Conservation (phyloP, 768 basidiomycete species). For the Psilocybe cyanescens region DNA sequence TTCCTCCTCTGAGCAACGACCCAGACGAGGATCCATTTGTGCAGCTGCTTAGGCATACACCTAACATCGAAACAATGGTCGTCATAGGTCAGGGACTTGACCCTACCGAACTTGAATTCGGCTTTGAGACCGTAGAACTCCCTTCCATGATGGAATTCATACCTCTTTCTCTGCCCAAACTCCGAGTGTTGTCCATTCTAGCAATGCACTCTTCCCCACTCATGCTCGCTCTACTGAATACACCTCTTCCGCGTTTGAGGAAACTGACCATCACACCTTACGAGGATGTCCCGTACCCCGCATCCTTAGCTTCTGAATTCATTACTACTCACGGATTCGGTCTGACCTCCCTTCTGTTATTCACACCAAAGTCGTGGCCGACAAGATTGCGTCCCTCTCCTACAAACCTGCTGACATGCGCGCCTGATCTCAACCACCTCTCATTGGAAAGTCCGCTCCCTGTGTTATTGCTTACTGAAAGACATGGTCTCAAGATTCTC, state of each 20-base stretch:
- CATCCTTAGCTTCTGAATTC: constrained; percentile 59
- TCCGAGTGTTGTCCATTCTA: constrained; percentile 64
- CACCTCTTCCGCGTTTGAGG: constrained; percentile 63
- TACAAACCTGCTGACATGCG: constrained; percentile 45
- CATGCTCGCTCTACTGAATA: constrained; percentile 58
- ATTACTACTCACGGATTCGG: constrained; percentile 59
- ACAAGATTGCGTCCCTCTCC: constrained; percentile 61
- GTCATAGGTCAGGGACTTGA: constrained; percentile 65
- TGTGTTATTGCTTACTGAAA: constrained; percentile 35
- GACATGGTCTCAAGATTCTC: constrained; percentile 60
- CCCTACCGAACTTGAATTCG: constrained; percentile 48
- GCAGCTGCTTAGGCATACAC: constrained; percentile 55
- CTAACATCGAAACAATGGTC: constrained; percentile 65
- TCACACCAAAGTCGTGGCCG: constrained; percentile 74
- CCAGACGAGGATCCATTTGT: constrained; percentile 61
- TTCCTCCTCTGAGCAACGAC: constrained; percentile 34
- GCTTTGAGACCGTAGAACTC: constrained; percentile 27
- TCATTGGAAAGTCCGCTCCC: constrained; percentile 77
- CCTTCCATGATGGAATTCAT: constrained; percentile 36
- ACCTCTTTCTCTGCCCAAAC: constrained; percentile 56
- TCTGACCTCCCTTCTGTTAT: constrained; percentile 66
- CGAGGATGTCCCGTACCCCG: constrained; percentile 64
- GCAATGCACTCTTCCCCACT: constrained; percentile 72
- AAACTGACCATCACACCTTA: constrained; percentile 77
- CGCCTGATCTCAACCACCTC: constrained; percentile 65